These are phyloP conservation scores for Myriosclerotinia duriaeana DNA, from an alignment of 2,329 filamentous ascomycete genomes.

Conservation along the genomic window DNA sequence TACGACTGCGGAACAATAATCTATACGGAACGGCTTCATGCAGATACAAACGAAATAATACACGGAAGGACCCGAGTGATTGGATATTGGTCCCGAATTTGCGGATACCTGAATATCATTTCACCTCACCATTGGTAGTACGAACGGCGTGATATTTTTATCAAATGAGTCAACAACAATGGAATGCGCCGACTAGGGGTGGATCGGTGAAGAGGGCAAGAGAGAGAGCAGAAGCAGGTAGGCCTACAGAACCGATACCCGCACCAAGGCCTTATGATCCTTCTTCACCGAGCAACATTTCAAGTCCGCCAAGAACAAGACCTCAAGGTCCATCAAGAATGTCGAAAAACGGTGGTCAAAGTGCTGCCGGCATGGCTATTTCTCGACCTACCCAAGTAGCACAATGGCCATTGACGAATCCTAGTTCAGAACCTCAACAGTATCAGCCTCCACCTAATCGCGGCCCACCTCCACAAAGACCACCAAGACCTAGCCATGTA, in stretches of 20 bases:
- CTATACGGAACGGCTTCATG: conserved; percentile 36
- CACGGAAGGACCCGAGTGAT: conserved; percentile 28
- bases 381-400: conserved; percentile 50
- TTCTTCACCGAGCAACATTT: conserved; percentile 26
- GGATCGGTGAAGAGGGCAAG: conserved; percentile 55
- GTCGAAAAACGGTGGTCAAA: conserved; percentile 29
- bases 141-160: conserved; percentile 18
- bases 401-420: conserved; percentile 52
- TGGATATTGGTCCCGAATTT: conserved; percentile 31
- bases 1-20: conserved; percentile 1
- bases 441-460: conserved; percentile 54
- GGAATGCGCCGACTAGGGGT: conserved; percentile 32
- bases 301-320: conserved; percentile 30
- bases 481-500: conserved; percentile 59
- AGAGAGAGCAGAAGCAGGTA: conserved; percentile 51
- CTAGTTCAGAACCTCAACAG: conserved; percentile 38
- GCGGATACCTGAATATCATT: conserved; percentile 28
- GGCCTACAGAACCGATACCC: conserved; percentile 37
- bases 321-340: conserved; percentile 33
- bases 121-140: conserved; percentile 19
- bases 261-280: conserved; percentile 30
- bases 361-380: conserved; percentile 46
- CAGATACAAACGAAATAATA: conserved; percentile 38
- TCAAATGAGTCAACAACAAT: conserved; percentile 39
- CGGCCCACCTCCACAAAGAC: conserved; percentile 55